Base-by-base conservation (phyloP, 805 yeast genomes). In the Candida ulmi region DNA sequence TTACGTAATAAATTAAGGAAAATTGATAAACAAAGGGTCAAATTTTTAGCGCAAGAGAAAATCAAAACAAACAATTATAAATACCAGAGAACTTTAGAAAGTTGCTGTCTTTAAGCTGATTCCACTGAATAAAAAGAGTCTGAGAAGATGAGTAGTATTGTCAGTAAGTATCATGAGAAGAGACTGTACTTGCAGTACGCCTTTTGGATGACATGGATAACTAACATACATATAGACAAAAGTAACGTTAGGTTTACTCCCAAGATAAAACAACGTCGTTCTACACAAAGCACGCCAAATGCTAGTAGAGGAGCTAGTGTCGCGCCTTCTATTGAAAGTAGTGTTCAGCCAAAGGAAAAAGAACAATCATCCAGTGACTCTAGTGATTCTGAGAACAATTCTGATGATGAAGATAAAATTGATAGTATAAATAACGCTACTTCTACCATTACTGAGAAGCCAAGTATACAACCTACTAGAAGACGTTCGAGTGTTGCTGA, bases 211-310 rank as follows among this genome's bases (percentile, higher is more conserved):
- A n/a, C n/a, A n/a, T n/a, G n/a, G n/a, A n/a, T n/a, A 9, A 21
- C 24, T 21, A 21, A 21, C 24, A 21, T 21, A 21, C 9, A 21
- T 7, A 6, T 9, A 55, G 60, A 75, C 45, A 76, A 76, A 51
- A 68, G 78, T 36, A 74, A 79, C 19, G 72, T 83, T 11, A 76
- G 83, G 40, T 83, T 83, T 59, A 67, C 72, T n/a, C 88, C 88
- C 3, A 80, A 79, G 44, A 50, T 65, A 11, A 68, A 60, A 36
- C 67, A 66, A 42, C 68, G 72, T 48, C 62, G 74, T 37, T 55
- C 65, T 18, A 54, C 54, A 1, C 41, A 54, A 3, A 43, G 48
- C 9, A 56, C 64, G 2, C 55, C 61, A 21, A 45, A 47, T 17
- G 51, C 49, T 8, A 50, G 60, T 25, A 52, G 58, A 39, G 50